Evolutionary conservation across 331 rosid species (phyloP), one percentile per base, ranked within the genome.

Genomic region (Quercus tomentella): DNA sequence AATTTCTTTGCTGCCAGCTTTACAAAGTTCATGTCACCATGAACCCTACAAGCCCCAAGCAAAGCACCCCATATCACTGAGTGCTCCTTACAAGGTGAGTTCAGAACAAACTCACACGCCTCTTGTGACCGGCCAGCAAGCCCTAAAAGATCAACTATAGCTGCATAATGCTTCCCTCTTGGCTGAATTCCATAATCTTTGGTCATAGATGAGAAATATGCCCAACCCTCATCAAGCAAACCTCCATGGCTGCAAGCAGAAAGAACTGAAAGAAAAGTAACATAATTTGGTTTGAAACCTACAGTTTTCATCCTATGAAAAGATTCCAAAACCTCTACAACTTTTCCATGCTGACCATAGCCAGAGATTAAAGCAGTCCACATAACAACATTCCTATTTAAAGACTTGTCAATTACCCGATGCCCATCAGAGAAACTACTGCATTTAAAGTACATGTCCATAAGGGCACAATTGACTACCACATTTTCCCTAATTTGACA

Each of bases 211-310:
- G 84, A 81, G 83, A 94, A 92, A 80, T 84, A 80, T 23, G 83
- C 82, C 90, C 84, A 79, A n/a, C 91, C 96, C 82, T 90, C 91
- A 6, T 86, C 61, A 60, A 92, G 76, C 73, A 92, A 84, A 25
- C 91, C 97, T 41, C 90, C 98, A 81, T 84, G 91, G 80, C 95
- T 85, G 83, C 95, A 91, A 79, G 98, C 97, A 78, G 87, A 84
- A 78, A 93, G 87, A 81, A 93, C 95, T 15, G 91, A 91, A 43
- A 93, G 89, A 81, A 90, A 94, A 68, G 96, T 94, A 61, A 92
- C 94, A 81, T 80, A 80, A 74, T 90, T 94, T 22, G 96, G 97
- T 71, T 87, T 83, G 78, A 84, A 80, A 63, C 87, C 95, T 84
- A 88, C 94, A 37, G 76, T 75, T 75, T 82, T 81, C 97, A 94